phyloP scores from a whole-genome alignment of 768 basidiomycete species.

The Psilocybe cyanescens region DNA sequence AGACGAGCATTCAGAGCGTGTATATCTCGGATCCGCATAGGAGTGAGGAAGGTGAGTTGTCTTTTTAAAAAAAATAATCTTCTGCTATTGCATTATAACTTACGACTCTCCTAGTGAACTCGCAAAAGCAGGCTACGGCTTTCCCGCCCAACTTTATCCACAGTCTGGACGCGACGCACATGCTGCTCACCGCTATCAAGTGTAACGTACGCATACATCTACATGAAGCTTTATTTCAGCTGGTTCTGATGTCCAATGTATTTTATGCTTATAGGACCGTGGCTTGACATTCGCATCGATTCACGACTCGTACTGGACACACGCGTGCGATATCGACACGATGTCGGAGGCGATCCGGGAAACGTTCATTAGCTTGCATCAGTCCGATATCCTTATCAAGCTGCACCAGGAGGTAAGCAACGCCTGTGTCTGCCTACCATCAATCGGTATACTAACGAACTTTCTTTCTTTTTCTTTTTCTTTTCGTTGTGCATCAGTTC shows the following conservation, averaged over 20 bases:
- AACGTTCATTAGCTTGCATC: conserved; percentile 92
- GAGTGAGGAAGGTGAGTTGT: conserved; percentile 61
- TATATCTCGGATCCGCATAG: conserved; percentile 87
- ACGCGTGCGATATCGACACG: conserved; percentile 81
- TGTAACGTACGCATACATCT: conserved; percentile 61
- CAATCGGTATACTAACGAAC: too few relatives aligned
- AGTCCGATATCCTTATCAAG: conserved; percentile 77
- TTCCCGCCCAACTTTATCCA: conserved; percentile 99
- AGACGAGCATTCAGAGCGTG: conserved; percentile 84
- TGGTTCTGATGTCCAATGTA: conserved; percentile 6
- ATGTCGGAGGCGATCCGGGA: conserved; percentile 92
- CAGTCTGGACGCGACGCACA: conserved; percentile 96
- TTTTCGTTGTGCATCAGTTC: conserved; percentile 61
- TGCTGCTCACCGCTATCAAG: conserved; percentile 94
- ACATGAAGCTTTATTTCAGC: background rate
- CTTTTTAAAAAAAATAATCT: background rate
- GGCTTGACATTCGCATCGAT: conserved; percentile 90
- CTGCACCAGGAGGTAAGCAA: conserved; percentile 79
- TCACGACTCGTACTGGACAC: conserved; percentile 99
- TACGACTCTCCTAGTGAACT: conserved; percentile 55
- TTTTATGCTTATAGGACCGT: conserved; percentile 50
- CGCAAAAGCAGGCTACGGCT: conserved; percentile 88
- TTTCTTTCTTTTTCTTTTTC: too few relatives aligned
- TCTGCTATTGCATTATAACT: too few relatives aligned
- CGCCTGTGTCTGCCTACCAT: too few relatives aligned